Base-by-base conservation (phyloP, 2,329 filamentous ascomycete species). In the Dactylellina haptotyla region DNA sequence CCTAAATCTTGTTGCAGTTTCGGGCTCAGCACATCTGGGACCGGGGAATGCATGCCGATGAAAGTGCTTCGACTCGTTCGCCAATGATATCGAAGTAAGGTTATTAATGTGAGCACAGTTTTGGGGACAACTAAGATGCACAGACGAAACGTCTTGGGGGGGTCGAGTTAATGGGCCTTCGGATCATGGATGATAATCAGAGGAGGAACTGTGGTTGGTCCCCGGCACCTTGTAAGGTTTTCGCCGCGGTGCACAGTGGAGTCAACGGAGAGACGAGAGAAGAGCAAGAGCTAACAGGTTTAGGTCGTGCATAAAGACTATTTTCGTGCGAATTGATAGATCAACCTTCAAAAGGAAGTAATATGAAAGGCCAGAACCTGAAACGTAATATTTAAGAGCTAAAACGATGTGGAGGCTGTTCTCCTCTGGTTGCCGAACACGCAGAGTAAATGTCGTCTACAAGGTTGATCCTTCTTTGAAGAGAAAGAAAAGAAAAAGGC, bases 11-110 rank as follows among this genome's bases (percentile, higher is more conserved):
- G 54, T 43, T 69, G 45, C 56, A 54, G 64, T 61, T 69, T 61
- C 54, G 54, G 64, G 64, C 46, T 53, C 62, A 66, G 46, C 41
- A 46, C 54, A 73, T 51, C 69, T 73, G 46, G 69, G 61, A 61
- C 69, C 69, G 69, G 69, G 69, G 69, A 65, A 73, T 73, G 69
- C 54, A 73, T 50, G 54, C 58, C 69, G 58, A 62, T 39, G 54
- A 66, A 61, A 45, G 61, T 54, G 54, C 54, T 61, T 61, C 32
- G 46, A 54, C 18, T 50, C 41, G 41, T 43, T 64, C 51, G 32
- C 66, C 66, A 71, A 63, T 71, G 58, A 58, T 25, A 53, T 23
- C 37, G 41, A 51, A 37, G 48, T 16, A 45, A 32, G 32, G 54
- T 50, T 65, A 65, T 62, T 48, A 57, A 57, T 54, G 56, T 62